phyloP scores from a whole-genome alignment of 177 flowering plant genomes.

The Vitis hybrid region DNA sequence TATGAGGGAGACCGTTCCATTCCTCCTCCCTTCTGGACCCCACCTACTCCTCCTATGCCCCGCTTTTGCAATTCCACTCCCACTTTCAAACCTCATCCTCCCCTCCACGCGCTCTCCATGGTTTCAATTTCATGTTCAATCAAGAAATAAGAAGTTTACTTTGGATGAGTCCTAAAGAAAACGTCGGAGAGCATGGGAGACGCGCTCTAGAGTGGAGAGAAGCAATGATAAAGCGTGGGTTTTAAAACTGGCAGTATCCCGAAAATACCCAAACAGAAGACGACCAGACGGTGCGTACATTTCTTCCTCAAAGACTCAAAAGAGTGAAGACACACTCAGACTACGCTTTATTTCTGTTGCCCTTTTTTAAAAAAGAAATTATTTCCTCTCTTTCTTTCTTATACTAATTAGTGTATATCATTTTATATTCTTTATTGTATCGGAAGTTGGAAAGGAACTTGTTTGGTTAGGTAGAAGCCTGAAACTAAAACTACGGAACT shows the following conservation, averaged over 20 bases:
- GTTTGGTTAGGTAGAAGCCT: not conserved
- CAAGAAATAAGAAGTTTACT: too few relatives aligned
- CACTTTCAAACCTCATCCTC: too few relatives aligned
- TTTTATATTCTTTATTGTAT: not conserved
- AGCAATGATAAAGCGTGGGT: not conserved
- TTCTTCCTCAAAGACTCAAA: not conserved
- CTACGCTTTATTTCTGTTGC: not conserved
- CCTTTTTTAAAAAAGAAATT: not conserved
- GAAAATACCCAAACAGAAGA: slow-evolving; percentile 2
- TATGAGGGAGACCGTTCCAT: too few relatives aligned
- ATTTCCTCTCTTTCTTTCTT: too few relatives aligned
- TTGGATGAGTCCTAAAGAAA: not conserved
- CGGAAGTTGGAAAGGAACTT: not conserved
- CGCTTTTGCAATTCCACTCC: too few relatives aligned
- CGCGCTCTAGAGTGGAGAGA: not conserved
- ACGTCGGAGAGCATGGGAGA: not conserved
- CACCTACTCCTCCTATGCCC: too few relatives aligned
- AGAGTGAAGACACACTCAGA: too few relatives aligned
- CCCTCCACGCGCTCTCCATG: too few relatives aligned
- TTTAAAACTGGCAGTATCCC: not conserved
- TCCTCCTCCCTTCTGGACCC: too few relatives aligned
- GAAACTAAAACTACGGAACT: too few relatives aligned
- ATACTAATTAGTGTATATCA: not conserved
- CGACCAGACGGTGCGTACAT: slow-evolving; percentile 10
- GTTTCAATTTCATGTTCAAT: too few relatives aligned